Evolutionary conservation across 495 filamentous ascomycete genomes (phyloP), one percentile per base, ranked within the genome.

Genomic region (Lindgomyces ingoldianus): DNA sequence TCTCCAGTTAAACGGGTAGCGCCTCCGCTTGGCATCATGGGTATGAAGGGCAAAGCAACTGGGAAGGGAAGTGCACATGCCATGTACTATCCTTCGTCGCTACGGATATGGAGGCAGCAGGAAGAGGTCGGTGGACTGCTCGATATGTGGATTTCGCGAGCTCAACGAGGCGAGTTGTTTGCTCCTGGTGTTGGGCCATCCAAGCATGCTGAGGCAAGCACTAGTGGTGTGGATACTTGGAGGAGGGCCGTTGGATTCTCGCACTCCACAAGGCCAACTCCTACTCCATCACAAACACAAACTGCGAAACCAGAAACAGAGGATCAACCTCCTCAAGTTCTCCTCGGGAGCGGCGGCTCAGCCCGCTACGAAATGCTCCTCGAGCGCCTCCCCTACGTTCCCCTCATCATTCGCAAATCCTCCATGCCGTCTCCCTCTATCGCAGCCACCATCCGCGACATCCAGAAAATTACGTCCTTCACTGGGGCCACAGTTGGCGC

Each of bases 1-100:
- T 84, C 81, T 58, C 93, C 93, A 0, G 94, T 97, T 3, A 91
- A 88, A 66, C 80, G 94, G 54, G 30, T 74, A 14, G 64, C 78
- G 2, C 75, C 81, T 45, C 74, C 75, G 39, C 72, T 57, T 57
- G 72, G 39, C 27, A 53, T 60, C 69, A 72, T 45, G 73, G 79
- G 18, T 53, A 72, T 33, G 24, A 72, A 45, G n/a, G 60, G 62
- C 12, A 67, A 68, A 62, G 72, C 62, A 18, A 72, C 65, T 12
- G 72, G 75, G 19, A 80, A 78, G 36, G 78, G 75, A 0, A 86
- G 90, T 75, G 82, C 88, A 0, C 83, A 83, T 74, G 89, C 89
- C 72, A 94, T 99, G 88, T 92, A 90, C 63, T 97, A 90, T 72
- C 95, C 94, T 14, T 84, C 86, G 0, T 87, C 84, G 16, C 73